Evolutionary conservation across 805 yeast genomes (phyloP).

Genomic region (Ogataea siamensis): DNA sequence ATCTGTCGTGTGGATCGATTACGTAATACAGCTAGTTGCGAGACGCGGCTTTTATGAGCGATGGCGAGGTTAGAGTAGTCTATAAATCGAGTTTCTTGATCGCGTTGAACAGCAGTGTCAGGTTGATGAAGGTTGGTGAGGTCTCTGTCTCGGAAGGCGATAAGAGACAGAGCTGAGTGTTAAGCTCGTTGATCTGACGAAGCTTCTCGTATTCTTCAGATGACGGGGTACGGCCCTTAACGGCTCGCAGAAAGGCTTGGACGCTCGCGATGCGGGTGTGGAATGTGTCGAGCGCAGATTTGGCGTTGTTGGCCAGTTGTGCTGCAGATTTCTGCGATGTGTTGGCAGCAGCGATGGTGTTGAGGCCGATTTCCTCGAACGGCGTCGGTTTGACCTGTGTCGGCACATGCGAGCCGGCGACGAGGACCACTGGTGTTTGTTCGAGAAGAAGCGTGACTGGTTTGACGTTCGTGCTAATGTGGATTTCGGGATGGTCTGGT

Average conservation of each 20-base stretch:
- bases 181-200: constrained; percentile 5
- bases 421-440: not conserved
- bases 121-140: constrained; percentile 12
- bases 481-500: not conserved
- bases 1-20: not conserved
- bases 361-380: constrained; percentile 18
- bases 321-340: constrained; percentile 4
- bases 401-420: not conserved
- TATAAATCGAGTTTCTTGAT: constrained; percentile 12
- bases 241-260: constrained; percentile 2
- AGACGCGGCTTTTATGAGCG: not conserved
- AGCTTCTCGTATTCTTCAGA: constrained; percentile 3
- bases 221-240: not conserved
- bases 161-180: constrained; percentile 2
- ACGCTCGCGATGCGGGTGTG: not conserved
- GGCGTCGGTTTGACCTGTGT: constrained; percentile 16
- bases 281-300: constrained; percentile 1
- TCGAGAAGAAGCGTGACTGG: not conserved
- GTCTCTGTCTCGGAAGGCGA: not conserved
- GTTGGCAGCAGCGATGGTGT: constrained; percentile 13
- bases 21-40: not conserved
- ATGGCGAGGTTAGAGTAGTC: not conserved
- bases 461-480: not conserved
- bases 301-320: constrained; percentile 1
- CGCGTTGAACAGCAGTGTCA: constrained; percentile 13